Percentiles rank a stretch among this genome's conserved stretches.
These are phyloP conservation scores for Cryptococcus wingfieldii DNA, from an alignment of 1,284 basidiomycete species.

Conservation along the genomic window DNA sequence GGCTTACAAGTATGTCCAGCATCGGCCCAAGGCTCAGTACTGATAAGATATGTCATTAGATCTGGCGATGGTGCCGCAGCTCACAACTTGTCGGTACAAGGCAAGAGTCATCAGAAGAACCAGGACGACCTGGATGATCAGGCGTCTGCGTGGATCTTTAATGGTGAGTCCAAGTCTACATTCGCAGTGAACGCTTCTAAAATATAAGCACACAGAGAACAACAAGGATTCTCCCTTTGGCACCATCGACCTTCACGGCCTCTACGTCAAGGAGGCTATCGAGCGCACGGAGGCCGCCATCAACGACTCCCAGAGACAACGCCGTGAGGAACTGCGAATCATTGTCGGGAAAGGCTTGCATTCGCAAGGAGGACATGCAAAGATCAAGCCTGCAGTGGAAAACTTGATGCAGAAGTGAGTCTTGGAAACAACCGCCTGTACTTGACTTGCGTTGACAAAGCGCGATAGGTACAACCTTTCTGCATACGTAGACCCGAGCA, in stretches of 20 bases:
- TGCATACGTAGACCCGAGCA: constrained; percentile 74
- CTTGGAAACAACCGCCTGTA: not conserved
- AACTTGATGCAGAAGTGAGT: constrained; percentile 70
- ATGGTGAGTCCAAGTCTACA: constrained; percentile 52
- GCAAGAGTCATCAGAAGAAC: constrained; percentile 71
- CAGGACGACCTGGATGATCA: constrained; percentile 80
- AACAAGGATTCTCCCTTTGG: constrained; percentile 69
- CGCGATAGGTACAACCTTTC: constrained; percentile 61
- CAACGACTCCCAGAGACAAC: constrained; percentile 61
- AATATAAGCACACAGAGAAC: constrained; percentile 58
- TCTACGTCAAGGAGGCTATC: constrained; percentile 92
- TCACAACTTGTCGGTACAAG: constrained; percentile 77
- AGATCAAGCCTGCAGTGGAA: constrained; percentile 90
- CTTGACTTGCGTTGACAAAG: not conserved
- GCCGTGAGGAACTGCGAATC: constrained; percentile 67
- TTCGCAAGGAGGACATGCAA: constrained; percentile 70
- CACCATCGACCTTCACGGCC: constrained; percentile 82
- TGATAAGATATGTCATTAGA: constrained; percentile 14
- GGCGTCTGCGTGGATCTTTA: constrained; percentile 86
- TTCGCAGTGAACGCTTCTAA: not conserved
- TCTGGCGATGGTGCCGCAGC: constrained; percentile 71
- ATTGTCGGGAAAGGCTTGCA: constrained; percentile 93
- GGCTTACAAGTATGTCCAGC: constrained; percentile 51
- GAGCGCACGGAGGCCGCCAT: constrained; percentile 65
- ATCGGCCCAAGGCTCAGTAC: constrained; percentile 61